Base-by-base conservation (phyloP, 2,329 filamentous ascomycete genomes). In the Paradendryphiella salina region DNA sequence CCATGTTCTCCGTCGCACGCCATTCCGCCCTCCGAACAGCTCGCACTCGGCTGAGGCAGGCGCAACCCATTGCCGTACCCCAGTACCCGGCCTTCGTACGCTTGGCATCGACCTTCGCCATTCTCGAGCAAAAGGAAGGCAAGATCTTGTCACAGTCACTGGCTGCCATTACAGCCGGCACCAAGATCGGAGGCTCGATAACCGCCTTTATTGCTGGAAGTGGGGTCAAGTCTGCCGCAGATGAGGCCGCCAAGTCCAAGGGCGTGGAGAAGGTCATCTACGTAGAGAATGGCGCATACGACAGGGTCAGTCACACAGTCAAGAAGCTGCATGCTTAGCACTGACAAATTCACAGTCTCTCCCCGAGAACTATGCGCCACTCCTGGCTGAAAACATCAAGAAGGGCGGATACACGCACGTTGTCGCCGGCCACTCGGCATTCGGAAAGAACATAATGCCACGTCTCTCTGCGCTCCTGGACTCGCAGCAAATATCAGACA, bases 321-420 rank as follows among this genome's bases (percentile, higher is more conserved):
- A 13, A 13, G 21, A 5, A 1, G 14, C 18, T 9, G 9, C 2
- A 3, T 4, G 17, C 7, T 18, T 20, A 21, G n/a, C 11, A 10
- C 36, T 63, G 38, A 61, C 56, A 41, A 54, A 41, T 42, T 21
- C 14, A 8, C 29, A 70, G 89, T 90, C 91, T 41, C 83, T 99
- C 1, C 86, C 94, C 44, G 94, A 99, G 78, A 96, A 90, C 79
- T 97, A 84, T 70, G 94, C 93, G n/a, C 89, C 91, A 48, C 80
- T 99, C 38, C 80, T 99, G 33, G 88, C 91, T 43, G 93, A 97
- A 75, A 99, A 97, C 75, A 93, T 97, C 76, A 96, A 96, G 79
- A 94, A 94, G 73, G 92, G 90, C 54, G 89, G 87, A 53, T 97
- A 91, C 75, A 96, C 92, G 54, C 94, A 99, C 71, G 83, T 99